A percentile compares a stretch with the other conserved stretches of the same genome.
Evolutionary conservation across 805 yeast genomes (phyloP).

Genomic region (Candida sonorensis): DNA sequence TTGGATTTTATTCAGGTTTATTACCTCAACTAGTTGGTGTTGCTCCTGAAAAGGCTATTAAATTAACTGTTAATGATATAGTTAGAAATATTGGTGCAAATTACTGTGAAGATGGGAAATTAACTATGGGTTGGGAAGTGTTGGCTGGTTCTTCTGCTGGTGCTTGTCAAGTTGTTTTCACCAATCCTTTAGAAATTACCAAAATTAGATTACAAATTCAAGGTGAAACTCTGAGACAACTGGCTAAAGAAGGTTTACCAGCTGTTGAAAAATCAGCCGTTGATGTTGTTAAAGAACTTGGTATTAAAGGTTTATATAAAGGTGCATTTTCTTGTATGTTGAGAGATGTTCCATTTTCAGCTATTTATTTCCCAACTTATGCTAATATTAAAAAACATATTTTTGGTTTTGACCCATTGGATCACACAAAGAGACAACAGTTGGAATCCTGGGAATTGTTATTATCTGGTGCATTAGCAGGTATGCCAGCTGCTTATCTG

Average conservation of each 20-base stretch:
- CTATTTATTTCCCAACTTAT: constrained; percentile 95
- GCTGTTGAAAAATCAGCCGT: constrained; percentile 49
- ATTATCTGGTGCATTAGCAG: constrained; percentile 88
- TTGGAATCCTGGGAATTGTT: constrained; percentile 81
- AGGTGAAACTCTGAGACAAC: constrained; percentile 54
- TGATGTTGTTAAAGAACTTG: constrained; percentile 69
- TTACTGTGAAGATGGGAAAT: constrained; percentile 40
- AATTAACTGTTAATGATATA: constrained; percentile 87
- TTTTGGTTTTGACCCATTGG: constrained; percentile 75
- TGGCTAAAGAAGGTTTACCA: constrained; percentile 22
- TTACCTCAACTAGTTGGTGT: constrained; percentile 95
- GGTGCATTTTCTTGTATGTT: constrained; percentile 88
- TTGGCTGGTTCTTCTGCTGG: constrained; percentile 93
- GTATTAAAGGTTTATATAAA: constrained; percentile 79
- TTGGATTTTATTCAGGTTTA: constrained; percentile 86
- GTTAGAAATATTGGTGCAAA: constrained; percentile 65
- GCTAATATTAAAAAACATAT: constrained; percentile 82
- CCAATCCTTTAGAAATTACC: constrained; percentile 93
- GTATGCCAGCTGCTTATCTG: constrained; percentile 94
- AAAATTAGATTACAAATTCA: constrained; percentile 92
- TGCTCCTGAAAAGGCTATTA: constrained; percentile 97
- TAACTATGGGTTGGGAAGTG: constrained; percentile 59
- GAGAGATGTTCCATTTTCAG: constrained; percentile 95
- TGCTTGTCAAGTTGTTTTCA: constrained; percentile 91
- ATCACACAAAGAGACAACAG: constrained; percentile 47